phyloP scores from a whole-genome alignment of 2,329 filamentous ascomycete species.

The Cylindrodendrum hubeiense region DNA sequence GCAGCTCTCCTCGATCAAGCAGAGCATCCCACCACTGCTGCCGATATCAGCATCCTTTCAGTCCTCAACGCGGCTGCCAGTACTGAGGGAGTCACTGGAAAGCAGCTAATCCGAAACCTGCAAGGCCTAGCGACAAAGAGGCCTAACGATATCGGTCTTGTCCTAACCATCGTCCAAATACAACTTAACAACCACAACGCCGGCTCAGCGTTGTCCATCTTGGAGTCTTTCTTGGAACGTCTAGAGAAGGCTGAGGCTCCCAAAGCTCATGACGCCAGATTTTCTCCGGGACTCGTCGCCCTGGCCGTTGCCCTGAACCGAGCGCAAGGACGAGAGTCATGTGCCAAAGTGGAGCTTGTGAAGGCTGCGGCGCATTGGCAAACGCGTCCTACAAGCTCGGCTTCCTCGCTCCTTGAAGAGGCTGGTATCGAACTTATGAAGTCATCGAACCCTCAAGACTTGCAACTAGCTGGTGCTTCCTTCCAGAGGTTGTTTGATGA shows the following conservation, averaged over 20 bases:
- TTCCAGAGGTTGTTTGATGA: constrained; percentile 79
- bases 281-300: constrained; percentile 86
- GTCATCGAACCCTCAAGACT: constrained; percentile 77
- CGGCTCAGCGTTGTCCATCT: constrained; percentile 77
- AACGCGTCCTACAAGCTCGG: constrained; percentile 59
- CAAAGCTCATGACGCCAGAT: constrained; percentile 77
- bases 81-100: constrained; percentile 72
- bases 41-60: constrained; percentile 57
- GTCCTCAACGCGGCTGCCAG: constrained; percentile 78
- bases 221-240: constrained; percentile 80
- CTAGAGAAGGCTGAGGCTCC: constrained; percentile 72
- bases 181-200: constrained; percentile 80
- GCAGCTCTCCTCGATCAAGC: constrained; percentile 52
- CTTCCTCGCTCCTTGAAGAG: constrained; percentile 79
- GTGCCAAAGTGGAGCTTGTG: constrained; percentile 79
- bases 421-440: constrained; percentile 87
- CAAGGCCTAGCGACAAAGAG: constrained; percentile 78
- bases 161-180: constrained; percentile 84
- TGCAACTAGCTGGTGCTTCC: constrained; percentile 79
- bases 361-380: constrained; percentile 88
- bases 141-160: constrained; percentile 83
- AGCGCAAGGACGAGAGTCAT: constrained; percentile 77
- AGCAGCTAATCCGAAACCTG: constrained; percentile 77
- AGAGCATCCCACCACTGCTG: constrained; percentile 44
- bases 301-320: constrained; percentile 84